Base-by-base conservation (phyloP, 768 basidiomycete genomes). In the Serendipita vermifera region DNA sequence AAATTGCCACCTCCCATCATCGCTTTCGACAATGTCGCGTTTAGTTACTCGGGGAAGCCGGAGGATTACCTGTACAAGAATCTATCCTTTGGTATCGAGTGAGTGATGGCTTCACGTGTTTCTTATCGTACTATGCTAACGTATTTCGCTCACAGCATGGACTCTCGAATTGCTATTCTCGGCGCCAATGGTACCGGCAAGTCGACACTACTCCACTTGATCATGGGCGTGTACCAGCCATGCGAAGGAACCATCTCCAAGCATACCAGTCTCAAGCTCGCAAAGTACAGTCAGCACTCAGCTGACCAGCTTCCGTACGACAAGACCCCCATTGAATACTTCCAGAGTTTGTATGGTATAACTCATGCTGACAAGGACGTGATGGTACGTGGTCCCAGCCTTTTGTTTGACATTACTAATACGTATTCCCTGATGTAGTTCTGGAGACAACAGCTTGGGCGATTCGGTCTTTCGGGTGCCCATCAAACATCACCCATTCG, bases 301-400 rank as follows among this genome's bases (percentile, higher is more conserved):
- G 93, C 96, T 27, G 96, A 99, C 70, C 96, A 99, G 69, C 81
- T 99, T 7, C 96, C 96, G 24, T 99, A 96, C 70, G 83, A 93
- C 60, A 78, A 78, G 66, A 75, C 81, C 24, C 93, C 96, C 2
- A 76, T 98, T 64, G 96, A 98, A 70, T 90, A 98, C 72, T 88
- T 99, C 75, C 89, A 92, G 70, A 64, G 64, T 14, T 69, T 86
- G 51, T 99, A 92, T 71, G 60, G 70, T 33, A 69, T 79, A 59
- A 93, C 90, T 70, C 94, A 79, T 73, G 94, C 96, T 1, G 92
- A 97, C 64, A 96, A 93, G 75, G 96, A 98, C 65, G 61, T 79
- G 22, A 83, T 80, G 71, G 79, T 78, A 56, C 56, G 65, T 61
- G 27, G 33, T 26, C 17, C 33, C n/a, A 39, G 15, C n/a, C 38